These are phyloP conservation scores for Neofusicoccum cordaticola DNA, from an alignment of 2,329 filamentous ascomycete genomes.

Conservation along the genomic window DNA sequence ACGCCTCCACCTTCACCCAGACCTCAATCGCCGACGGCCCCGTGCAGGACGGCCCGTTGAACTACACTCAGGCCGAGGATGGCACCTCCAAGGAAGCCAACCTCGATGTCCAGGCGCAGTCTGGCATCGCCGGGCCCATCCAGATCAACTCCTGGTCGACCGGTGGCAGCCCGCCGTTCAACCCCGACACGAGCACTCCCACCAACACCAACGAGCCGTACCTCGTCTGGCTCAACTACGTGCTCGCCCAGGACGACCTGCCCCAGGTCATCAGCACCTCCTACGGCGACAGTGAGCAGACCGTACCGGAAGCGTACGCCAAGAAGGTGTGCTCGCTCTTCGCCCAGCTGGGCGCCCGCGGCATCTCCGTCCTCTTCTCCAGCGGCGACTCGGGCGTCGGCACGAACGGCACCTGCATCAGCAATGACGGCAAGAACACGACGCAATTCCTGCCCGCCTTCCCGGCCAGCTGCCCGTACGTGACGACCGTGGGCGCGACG, in stretches of 20 bases:
- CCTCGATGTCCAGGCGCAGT: conserved; percentile 61
- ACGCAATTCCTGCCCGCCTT: conserved; percentile 49
- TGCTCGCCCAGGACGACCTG: conserved; percentile 55
- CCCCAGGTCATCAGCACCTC: conserved; percentile 65
- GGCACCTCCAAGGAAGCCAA: conserved; percentile 52
- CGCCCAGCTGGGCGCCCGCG: conserved; percentile 49
- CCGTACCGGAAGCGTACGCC: conserved; percentile 60
- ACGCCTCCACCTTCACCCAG: conserved; percentile 47
- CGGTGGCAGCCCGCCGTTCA: conserved; percentile 53
- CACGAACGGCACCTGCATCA: conserved; percentile 27
- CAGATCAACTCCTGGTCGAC: conserved; percentile 59
- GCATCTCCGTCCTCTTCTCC: conserved; percentile 49
- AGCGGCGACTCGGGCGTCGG: conserved; percentile 50
- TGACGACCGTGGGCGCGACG: conserved; percentile 47
- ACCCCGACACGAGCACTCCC: conserved; percentile 37
- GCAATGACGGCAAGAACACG: conserved; percentile 29
- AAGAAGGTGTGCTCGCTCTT: conserved; percentile 62
- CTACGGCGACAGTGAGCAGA: conserved; percentile 67
- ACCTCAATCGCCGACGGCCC: conserved; percentile 25
- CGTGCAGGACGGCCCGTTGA: conserved; percentile 20
- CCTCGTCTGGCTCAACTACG: conserved; percentile 60
- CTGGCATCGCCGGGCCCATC: conserved; percentile 54
- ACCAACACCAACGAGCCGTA: conserved; percentile 43
- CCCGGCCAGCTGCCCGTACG: conserved; percentile 52
- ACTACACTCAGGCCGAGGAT: background rate